These are phyloP conservation scores for Solanum habrochaites DNA, from an alignment of 257 asterid genomes.

Conservation along the genomic window DNA sequence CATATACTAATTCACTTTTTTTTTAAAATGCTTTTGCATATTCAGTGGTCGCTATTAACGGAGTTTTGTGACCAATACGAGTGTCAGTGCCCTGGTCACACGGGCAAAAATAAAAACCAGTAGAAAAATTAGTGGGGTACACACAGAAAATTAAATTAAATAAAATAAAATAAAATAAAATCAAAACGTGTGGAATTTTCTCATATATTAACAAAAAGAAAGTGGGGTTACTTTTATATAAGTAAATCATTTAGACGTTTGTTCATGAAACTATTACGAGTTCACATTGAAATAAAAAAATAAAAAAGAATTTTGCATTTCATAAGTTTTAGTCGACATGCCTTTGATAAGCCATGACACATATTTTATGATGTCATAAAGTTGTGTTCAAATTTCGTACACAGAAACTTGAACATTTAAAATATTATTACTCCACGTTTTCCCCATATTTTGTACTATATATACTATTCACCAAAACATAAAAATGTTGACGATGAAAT, in stretches of 20 bases:
- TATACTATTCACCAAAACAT: background rate
- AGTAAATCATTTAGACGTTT: background rate
- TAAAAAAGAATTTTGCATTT: background rate
- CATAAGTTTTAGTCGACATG: background rate
- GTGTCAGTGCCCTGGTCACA: background rate
- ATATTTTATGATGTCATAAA: background rate
- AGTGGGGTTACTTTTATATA: background rate
- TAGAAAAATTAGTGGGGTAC: background rate
- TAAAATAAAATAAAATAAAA: background rate
- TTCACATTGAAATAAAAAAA: background rate
- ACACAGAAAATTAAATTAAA: background rate
- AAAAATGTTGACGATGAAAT: background rate
- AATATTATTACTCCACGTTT: background rate
- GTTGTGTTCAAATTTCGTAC: background rate
- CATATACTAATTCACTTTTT: background rate
- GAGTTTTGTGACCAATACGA: background rate
- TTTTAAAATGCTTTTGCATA: background rate
- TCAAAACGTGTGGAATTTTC: constrained; percentile 1
- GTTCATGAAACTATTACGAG: background rate
- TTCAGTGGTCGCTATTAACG: background rate
- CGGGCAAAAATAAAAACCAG: background rate
- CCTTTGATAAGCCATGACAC: background rate
- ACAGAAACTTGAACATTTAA: background rate
- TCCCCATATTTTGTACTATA: background rate
- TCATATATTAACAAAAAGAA: background rate